Evolutionary conservation across 2,329 filamentous ascomycete genomes (phyloP).

Genomic region (Apiospora koreana): DNA sequence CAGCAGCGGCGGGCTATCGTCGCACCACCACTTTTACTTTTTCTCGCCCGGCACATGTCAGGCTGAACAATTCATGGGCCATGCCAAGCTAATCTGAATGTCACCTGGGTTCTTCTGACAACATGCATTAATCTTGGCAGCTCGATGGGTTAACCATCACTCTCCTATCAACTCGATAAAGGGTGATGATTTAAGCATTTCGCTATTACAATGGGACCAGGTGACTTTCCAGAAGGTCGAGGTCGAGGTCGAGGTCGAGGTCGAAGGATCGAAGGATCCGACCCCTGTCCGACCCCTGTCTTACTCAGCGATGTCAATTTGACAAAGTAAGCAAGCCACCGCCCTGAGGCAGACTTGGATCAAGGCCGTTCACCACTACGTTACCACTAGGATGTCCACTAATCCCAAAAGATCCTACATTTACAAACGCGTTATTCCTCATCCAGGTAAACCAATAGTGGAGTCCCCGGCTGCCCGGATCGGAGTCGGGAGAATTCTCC

Average conservation of each 20-base stretch:
- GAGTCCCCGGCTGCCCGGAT: background rate
- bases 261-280: too few species aligned
- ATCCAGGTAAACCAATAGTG: background rate
- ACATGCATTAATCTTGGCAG: background rate
- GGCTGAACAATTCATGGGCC: too few species aligned
- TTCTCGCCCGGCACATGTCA: too few species aligned
- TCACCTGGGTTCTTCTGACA: background rate
- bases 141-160: background rate
- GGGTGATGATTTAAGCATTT: background rate
- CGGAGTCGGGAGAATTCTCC: too few species aligned
- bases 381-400: background rate
- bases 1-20: background rate
- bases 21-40: background rate
- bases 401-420: background rate
- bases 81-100: too few species aligned
- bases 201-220: background rate
- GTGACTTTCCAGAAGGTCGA: background rate
- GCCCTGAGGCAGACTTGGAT: background rate
- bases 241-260: too few species aligned
- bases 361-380: background rate
- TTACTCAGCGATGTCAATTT: background rate
- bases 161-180: too few species aligned
- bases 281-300: background rate
- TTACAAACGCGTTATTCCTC: too few species aligned
- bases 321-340: background rate